Evolutionary conservation across 2,329 filamentous ascomycete genomes (phyloP).

Genomic region (Colletotrichum echinochloae): DNA sequence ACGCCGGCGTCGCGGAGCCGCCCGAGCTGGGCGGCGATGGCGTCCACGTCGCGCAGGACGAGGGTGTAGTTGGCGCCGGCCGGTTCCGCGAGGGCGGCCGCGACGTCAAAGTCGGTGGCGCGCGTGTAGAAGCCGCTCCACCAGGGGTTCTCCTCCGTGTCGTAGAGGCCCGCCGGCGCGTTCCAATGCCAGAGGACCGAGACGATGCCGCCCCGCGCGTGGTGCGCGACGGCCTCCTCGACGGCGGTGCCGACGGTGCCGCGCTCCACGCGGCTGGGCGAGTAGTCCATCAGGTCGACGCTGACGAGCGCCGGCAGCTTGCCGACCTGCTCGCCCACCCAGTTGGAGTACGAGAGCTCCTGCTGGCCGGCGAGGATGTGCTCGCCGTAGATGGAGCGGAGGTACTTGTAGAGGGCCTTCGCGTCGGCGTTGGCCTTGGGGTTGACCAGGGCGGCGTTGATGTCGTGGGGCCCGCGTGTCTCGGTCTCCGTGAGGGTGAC

Average conservation of each 20-base stretch:
- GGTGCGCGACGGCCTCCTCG: slow-evolving; percentile 60
- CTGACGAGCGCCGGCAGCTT: slow-evolving; percentile 61
- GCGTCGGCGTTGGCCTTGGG: slow-evolving; percentile 52
- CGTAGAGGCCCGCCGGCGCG: slow-evolving; percentile 59
- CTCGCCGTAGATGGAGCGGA: slow-evolving; percentile 58
- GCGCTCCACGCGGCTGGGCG: slow-evolving; percentile 56
- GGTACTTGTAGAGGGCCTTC: slow-evolving; percentile 55
- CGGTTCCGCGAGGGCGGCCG: slow-evolving; percentile 54
- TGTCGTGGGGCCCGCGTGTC: slow-evolving; percentile 53
- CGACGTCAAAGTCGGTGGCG: slow-evolving; percentile 62
- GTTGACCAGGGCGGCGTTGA: slow-evolving; percentile 53
- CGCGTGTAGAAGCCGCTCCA: slow-evolving; percentile 62
- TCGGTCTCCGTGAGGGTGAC: slow-evolving; percentile 53
- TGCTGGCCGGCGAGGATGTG: slow-evolving; percentile 63
- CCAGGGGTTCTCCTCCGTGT: slow-evolving; percentile 59
- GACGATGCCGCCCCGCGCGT: slow-evolving; percentile 58
- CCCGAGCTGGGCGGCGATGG: slow-evolving; percentile 58
- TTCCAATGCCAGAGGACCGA: slow-evolving; percentile 64
- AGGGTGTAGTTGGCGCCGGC: slow-evolving; percentile 60
- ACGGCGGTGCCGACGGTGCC: slow-evolving; percentile 56
- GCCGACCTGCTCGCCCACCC: slow-evolving; percentile 57
- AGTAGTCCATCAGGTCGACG: slow-evolving; percentile 63
- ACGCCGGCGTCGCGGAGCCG: slow-evolving; percentile 57
- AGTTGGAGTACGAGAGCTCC: slow-evolving; percentile 56
- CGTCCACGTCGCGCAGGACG: slow-evolving; percentile 60